Conservation (phyloP, 2,329 filamentous ascomycete genomes). For the Daldinia eschscholtzii region DNA sequence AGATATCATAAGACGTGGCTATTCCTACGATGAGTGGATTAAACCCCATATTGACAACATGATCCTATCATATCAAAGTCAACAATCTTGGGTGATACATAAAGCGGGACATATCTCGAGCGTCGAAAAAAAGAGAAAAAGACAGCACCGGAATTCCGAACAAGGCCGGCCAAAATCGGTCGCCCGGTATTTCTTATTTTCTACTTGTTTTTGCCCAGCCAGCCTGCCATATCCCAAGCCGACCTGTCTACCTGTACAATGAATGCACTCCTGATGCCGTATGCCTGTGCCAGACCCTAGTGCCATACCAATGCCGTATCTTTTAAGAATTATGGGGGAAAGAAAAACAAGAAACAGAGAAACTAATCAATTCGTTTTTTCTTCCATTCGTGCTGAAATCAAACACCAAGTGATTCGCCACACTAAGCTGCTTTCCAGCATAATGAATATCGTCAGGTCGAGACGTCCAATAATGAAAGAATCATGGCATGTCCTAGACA, state of each 20-base stretch:
- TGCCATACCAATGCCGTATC: constrained; percentile 44
- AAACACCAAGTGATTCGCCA: constrained; percentile 36
- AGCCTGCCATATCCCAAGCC: constrained; percentile 35
- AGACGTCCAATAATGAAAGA: constrained; percentile 29
- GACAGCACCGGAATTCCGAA: constrained; percentile 11
- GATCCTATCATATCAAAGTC: constrained; percentile 13
- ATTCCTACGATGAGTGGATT: constrained; percentile 6
- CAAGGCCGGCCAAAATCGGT: constrained; percentile 29
- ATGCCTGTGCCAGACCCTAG: constrained; percentile 34
- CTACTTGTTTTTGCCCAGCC: constrained; percentile 34
- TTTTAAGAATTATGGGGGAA: constrained; percentile 15
- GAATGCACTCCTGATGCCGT: constrained; percentile 43
- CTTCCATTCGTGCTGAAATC: constrained; percentile 24
- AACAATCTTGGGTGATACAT: not conserved
- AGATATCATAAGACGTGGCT: constrained; percentile 5
- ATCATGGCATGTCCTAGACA: constrained; percentile 35
- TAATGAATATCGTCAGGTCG: constrained; percentile 31
- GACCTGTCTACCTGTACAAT: constrained; percentile 46
- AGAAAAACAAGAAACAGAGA: constrained; percentile 21
- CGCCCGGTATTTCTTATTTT: constrained; percentile 32
- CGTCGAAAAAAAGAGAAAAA: not conserved
- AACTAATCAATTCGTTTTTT: constrained; percentile 36
- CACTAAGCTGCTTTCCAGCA: constrained; percentile 28
- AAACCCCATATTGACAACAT: constrained; percentile 9
- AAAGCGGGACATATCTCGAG: constrained; percentile 7